Base-by-base conservation (phyloP, 495 filamentous ascomycete genomes). In the Tricharina praecox region DNA sequence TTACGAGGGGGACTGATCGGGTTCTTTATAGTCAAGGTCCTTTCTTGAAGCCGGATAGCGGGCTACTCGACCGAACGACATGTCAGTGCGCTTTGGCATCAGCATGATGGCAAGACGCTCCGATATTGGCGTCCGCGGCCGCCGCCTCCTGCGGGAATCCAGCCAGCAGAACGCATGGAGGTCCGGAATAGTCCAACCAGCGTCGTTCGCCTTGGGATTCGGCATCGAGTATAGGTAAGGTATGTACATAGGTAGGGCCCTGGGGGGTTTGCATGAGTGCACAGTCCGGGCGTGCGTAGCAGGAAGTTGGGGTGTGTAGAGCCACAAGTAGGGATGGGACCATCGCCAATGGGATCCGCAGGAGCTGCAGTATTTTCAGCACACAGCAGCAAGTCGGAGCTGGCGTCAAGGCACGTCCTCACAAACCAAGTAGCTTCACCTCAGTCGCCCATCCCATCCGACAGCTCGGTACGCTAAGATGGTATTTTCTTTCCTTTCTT, bases 311-410 rank as follows among this genome's bases (percentile, higher is more conserved):
- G 13, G 28, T 32, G 28, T 5, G 7, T 32, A 32, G 28, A 32
- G 28, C 28, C 5, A 13, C 28, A 5, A 32, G 28, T 13, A 32
- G 28, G 13, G 13, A 15, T 15, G 23, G 8, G 7, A 11, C 8
- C 8, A n/a, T 15, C 43, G 15, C 43, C 43, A 46, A 46, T 46
- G n/a, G 35, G 43, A 46, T 15, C 10, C 13, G 30, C 43, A 46
- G n/a, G n/a, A n/a, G 41, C 37, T 44, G 16, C 30, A 33, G 25
- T 46, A 46, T 35, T 33, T 46, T 46, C 41, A 44, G 41, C n/a
- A 44, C n/a, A n/a, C n/a, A n/a, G n/a, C 43, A 46, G 23, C 43
- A 15, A 46, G 43, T 46, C n/a, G 25, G 25, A 33, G 43, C 30
- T 46, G 43, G 43, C 42, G 39, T 43, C 40, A 43, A 32, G 13